A percentile compares a stretch with the other conserved stretches of the same genome.
phyloP scores from a whole-genome alignment of 192 early-diverging fungal species.

The Backusella sp. region DNA sequence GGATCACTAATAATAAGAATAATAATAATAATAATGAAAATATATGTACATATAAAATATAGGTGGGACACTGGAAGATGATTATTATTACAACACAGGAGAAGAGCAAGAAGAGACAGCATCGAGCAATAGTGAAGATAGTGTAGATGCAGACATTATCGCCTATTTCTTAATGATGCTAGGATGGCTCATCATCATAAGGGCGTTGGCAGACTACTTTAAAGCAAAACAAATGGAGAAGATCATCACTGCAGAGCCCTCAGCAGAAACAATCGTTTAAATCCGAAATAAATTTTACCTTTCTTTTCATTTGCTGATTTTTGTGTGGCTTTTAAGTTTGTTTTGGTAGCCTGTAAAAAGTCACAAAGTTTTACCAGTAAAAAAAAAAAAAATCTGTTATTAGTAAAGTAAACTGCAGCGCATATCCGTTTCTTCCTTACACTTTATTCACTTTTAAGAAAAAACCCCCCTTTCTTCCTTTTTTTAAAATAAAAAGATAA shows the following conservation, averaged over 20 bases:
- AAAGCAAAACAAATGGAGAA: constrained; percentile 69
- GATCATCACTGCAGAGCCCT: constrained; percentile 47
- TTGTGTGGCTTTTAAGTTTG: neutral
- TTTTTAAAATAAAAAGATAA: neutral
- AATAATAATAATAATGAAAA: neutral
- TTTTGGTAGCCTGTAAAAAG: constrained; percentile 6
- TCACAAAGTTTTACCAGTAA: neutral
- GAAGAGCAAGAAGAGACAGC: constrained; percentile 14
- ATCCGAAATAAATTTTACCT: neutral
- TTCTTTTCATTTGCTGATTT: neutral
- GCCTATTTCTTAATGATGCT: constrained; percentile 75
- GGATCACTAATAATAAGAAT: neutral
- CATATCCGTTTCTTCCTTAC: constrained; percentile 6
- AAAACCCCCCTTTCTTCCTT: constrained; percentile 12
- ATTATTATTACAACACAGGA: constrained; percentile 31
- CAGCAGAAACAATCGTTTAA: constrained; percentile 31
- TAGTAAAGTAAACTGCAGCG: neutral
- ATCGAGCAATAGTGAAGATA: constrained; percentile 7
- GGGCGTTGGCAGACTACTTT: constrained; percentile 69
- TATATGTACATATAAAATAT: neutral
- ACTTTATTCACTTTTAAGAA: constrained; percentile 6
- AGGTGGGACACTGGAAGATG: constrained; percentile 33
- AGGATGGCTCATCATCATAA: constrained; percentile 72
- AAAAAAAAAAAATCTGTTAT: constrained; percentile 11
- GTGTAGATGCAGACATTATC: constrained; percentile 41